Base-by-base conservation (phyloP, 2,329 filamentous ascomycete species). In the Diplodia corticola region DNA sequence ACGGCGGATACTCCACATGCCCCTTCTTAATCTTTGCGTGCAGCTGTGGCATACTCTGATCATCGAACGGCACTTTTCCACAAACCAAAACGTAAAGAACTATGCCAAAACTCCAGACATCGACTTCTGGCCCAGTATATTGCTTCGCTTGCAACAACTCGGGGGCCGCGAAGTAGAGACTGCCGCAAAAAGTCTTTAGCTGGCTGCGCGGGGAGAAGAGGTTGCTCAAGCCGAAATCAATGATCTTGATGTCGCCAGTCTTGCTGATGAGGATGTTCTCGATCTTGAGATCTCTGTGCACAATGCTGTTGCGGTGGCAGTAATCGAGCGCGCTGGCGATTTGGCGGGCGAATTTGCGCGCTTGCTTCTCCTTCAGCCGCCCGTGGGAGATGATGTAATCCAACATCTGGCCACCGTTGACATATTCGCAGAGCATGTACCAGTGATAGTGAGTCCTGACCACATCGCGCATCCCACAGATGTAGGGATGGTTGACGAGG, bases 371-470 rank as follows among this genome's bases (percentile, higher is more conserved):
- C 83, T 98, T 98, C 69, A 99, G 83, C 74, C 96, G 91, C 67
- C 94, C 95, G 75, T 99, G 95, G 3, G 93, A 97, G 76, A 99
- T 99, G 78, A 99, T 99, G 80, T 98, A 99, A 81, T 99, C 95
- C 68, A 99, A 88, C 95, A 99, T 98, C 80, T 99, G 95, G 20
- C 95, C 95, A 55, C 95, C 95, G 75, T 99, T 97, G 79, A 99
- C 95, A 78, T 95, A 97, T 81, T 99, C 95, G 75, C 97, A 99
- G 61, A 99, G 88, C 95, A 99, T 99, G 80, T 99, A 99, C 95
- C 95, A 99, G 79, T 99, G 95, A 77, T 97, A 95, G 74, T 95
- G 94, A 60, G 95, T 98, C 67, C 93, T 90, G 66, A 98, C 91
- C 28, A 97, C 93, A 80, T 99, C 95, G 70, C 93, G 89, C 85